Conservation (phyloP, 2,329 filamentous ascomycete genomes). For the Chrysosporium keratinophilum region DNA sequence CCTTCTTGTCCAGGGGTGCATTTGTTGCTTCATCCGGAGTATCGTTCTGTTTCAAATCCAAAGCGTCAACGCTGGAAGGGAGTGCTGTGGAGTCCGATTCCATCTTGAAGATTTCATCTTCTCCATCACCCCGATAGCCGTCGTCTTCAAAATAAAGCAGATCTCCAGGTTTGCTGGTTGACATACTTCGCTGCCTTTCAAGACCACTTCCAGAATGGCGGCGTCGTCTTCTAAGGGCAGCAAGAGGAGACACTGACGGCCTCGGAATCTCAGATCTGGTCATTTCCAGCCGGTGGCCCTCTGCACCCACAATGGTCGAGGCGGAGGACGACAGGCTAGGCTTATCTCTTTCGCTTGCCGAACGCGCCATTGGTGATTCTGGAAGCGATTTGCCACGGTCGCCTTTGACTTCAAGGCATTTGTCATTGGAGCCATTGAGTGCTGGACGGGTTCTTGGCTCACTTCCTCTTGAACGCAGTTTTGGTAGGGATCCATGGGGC, state of each 20-base stretch:
- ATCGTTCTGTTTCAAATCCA: constrained; percentile 2
- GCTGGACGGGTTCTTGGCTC: background rate
- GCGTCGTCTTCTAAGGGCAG: constrained; percentile 39
- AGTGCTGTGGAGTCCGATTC: constrained; percentile 40
- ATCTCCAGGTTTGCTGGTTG: constrained; percentile 57
- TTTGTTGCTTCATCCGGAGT: constrained; percentile 2
- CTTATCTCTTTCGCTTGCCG: constrained; percentile 1
- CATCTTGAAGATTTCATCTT: constrained; percentile 60
- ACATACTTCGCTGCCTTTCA: constrained; percentile 62
- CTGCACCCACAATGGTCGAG: constrained; percentile 5
- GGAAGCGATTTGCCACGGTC: constrained; percentile 9
- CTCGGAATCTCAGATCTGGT: constrained; percentile 26
- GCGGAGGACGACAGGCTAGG: constrained; percentile 13
- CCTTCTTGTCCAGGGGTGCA: background rate
- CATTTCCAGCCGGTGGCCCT: constrained; percentile 15
- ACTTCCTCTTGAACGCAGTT: constrained; percentile 27
- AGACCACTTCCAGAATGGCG: constrained; percentile 83
- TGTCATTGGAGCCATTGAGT: background rate
- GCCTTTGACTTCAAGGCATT: background rate
- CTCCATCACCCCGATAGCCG: constrained; percentile 69
- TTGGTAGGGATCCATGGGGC: constrained; percentile 55
- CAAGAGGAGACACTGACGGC: background rate
- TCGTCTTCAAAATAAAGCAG: constrained; percentile 88
- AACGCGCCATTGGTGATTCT: background rate
- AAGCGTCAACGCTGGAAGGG: constrained; percentile 1